phyloP scores from a whole-genome alignment of 202 grass and related monocot species.

The Dendrocalamus latiflorus region DNA sequence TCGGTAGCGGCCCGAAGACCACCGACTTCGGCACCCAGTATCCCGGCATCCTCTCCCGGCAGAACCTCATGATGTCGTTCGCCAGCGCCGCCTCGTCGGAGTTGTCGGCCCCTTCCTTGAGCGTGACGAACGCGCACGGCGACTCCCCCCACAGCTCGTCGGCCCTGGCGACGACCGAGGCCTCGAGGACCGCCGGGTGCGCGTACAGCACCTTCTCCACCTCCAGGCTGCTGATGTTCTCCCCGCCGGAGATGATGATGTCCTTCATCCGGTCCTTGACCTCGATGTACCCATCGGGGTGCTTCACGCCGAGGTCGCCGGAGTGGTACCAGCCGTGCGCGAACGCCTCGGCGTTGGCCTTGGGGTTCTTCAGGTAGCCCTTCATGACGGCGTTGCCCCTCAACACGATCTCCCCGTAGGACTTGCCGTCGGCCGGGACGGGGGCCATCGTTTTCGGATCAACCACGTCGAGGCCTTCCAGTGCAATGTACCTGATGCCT shows the following conservation, averaged over 20 bases:
- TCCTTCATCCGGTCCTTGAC: slow-evolving; percentile 86
- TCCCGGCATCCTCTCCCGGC: slow-evolving; percentile 59
- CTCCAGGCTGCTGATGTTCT: slow-evolving; percentile 91
- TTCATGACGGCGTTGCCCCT: slow-evolving; percentile 83
- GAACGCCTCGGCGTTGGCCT: slow-evolving; percentile 62
- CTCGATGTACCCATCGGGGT: slow-evolving; percentile 74
- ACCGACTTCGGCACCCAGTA: slow-evolving; percentile 79
- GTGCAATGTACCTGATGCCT: slow-evolving; percentile 57
- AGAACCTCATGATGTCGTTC: slow-evolving; percentile 64
- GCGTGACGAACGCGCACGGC: slow-evolving; percentile 75
- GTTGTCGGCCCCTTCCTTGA: slow-evolving; percentile 37
- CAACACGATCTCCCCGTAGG: slow-evolving; percentile 71
- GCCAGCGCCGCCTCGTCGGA: slow-evolving; percentile 40
- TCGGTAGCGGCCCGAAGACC: slow-evolving; percentile 65
- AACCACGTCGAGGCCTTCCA: slow-evolving; percentile 63
- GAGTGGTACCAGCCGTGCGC: slow-evolving; percentile 75
- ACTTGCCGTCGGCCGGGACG: slow-evolving; percentile 56
- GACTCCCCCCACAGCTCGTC: slow-evolving; percentile 86
- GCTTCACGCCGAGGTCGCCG: slow-evolving; percentile 83
- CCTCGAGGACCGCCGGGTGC: slow-evolving; percentile 73
- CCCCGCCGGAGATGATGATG: slow-evolving; percentile 87
- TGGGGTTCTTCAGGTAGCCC: slow-evolving; percentile 77
- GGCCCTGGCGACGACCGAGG: slow-evolving; percentile 55
- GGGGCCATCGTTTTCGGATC: slow-evolving; percentile 64
- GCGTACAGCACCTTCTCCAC: slow-evolving; percentile 65